A percentile compares a stretch with the other conserved stretches of the same genome.
Conservation (phyloP, 148 eudicot genomes). For the Polygonum maritimum region DNA sequence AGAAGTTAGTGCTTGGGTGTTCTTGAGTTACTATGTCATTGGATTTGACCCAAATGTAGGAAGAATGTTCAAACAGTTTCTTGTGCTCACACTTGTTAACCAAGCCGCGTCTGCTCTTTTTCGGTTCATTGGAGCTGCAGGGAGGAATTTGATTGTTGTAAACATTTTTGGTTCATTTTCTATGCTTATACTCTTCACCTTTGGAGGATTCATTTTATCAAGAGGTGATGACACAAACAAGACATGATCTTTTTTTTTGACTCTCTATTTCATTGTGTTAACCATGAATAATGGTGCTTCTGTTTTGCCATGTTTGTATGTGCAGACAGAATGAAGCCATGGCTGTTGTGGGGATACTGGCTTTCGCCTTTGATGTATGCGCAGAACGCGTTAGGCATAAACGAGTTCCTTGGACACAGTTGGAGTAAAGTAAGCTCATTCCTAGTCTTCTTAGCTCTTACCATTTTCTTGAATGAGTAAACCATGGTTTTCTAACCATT, state of each 20-base stretch:
- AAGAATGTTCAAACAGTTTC: constrained; percentile 42
- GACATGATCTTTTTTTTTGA: not conserved
- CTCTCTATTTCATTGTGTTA: not conserved
- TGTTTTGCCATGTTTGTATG: not conserved
- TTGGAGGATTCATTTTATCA: constrained; percentile 59
- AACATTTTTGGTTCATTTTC: constrained; percentile 20
- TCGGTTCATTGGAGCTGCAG: constrained; percentile 46
- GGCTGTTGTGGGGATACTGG: constrained; percentile 91
- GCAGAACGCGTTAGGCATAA: constrained; percentile 48
- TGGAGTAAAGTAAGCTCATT: constrained; percentile 35
- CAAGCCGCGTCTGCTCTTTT: constrained; percentile 38
- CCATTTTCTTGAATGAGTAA: not conserved
- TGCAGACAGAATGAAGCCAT: constrained; percentile 33
- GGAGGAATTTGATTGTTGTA: constrained; percentile 35
- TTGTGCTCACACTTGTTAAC: constrained; percentile 28
- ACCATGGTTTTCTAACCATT: not conserved
- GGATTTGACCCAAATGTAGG: constrained; percentile 50
- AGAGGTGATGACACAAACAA: constrained; percentile 6
- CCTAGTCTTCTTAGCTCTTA: constrained; percentile 17
- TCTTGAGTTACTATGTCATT: constrained; percentile 52
- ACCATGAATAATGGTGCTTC: not conserved
- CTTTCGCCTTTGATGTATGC: constrained; percentile 59
- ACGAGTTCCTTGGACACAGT: constrained; percentile 65
- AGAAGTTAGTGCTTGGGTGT: constrained; percentile 49
- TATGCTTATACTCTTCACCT: constrained; percentile 26